These are phyloP conservation scores for Microdochium paspali DNA, from an alignment of 2,329 filamentous ascomycete genomes.

Conservation along the genomic window DNA sequence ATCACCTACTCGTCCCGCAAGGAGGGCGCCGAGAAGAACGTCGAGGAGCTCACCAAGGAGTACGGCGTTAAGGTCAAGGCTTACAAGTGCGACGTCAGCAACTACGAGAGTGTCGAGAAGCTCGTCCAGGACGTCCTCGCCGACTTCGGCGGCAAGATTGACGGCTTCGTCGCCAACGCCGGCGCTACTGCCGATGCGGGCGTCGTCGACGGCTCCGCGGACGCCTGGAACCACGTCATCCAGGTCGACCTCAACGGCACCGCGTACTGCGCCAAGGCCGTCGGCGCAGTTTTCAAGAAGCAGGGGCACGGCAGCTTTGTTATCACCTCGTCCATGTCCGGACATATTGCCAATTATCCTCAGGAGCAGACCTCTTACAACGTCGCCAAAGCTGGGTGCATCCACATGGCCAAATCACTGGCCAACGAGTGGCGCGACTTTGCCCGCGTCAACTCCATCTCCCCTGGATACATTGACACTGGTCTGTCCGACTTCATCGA, in stretches of 20 bases:
- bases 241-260: constrained; percentile 53
- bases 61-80: constrained; percentile 60
- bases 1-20: constrained; percentile 66
- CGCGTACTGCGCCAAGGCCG: constrained; percentile 55
- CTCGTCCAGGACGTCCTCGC: constrained; percentile 54
- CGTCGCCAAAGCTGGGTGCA: constrained; percentile 43
- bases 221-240: constrained; percentile 51
- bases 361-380: constrained; percentile 56
- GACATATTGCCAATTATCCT: constrained; percentile 56
- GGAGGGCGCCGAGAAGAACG: constrained; percentile 57
- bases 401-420: constrained; percentile 26
- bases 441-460: constrained; percentile 51
- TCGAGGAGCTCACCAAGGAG: constrained; percentile 51
- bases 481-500: constrained; percentile 32
- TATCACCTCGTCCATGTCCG: constrained; percentile 57
- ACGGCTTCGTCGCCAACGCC: constrained; percentile 67
- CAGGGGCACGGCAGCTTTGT: constrained; percentile 54
- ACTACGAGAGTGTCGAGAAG: constrained; percentile 39
- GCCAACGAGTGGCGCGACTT: constrained; percentile 57
- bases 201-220: constrained; percentile 43
- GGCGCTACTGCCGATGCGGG: constrained; percentile 49
- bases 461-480: constrained; percentile 48
- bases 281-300: constrained; percentile 48
- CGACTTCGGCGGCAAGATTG: constrained; percentile 61
- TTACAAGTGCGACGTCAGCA: constrained; percentile 49